Evolutionary conservation across 2,329 filamentous ascomycete genomes (phyloP), one percentile per base, ranked within the genome.

Genomic region (Tolypocladium capitatum): DNA sequence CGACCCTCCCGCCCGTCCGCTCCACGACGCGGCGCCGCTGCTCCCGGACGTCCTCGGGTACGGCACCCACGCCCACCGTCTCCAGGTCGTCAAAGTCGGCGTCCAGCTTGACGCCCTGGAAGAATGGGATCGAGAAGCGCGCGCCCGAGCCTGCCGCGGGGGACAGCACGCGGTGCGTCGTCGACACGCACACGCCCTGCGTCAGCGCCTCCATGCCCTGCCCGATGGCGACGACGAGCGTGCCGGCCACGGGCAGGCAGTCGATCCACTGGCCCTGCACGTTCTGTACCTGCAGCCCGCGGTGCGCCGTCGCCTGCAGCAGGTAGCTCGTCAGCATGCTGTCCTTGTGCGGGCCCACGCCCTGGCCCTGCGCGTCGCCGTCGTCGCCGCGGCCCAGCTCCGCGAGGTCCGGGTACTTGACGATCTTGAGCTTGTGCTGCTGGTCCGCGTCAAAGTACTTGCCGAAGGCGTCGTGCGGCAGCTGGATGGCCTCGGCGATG

Each of bases 381-480:
- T 53, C 62, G 3, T 72, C 61, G 43, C 62, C 67, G 3, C 73
- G 62, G 0, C 74, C 76, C 1, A 85, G 67, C 61, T 80, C 74
- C n/a, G 68, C 65, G 13, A 77, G 64, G 60, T 92, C 87, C 0
- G 88, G 88, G 60, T 92, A 94, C 68, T 86, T 87, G 51, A 94
- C 83, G 50, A 94, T 83, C 70, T 94, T 94, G 58, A 94, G 74
- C 70, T 94, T 94, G 69, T 94, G 86, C 68, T 92, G 87, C 69
- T 78, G 71, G 55, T 75, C 63, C 70, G 73, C 56, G 61, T 90
- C 86, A 65, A 91, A 91, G 71, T 90, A 94, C 57, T 77, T 80
- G 60, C 79, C 70, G 63, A 94, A 94, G 0, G 88, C 86, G 45
- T 74, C 66, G 0, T 72, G 52, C 0, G 83, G 78, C 6, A 94